A percentile compares a stretch with the other conserved stretches of the same genome.
Conservation (phyloP, 2,329 filamentous ascomycete species). For the Fusarium lyarnte region DNA sequence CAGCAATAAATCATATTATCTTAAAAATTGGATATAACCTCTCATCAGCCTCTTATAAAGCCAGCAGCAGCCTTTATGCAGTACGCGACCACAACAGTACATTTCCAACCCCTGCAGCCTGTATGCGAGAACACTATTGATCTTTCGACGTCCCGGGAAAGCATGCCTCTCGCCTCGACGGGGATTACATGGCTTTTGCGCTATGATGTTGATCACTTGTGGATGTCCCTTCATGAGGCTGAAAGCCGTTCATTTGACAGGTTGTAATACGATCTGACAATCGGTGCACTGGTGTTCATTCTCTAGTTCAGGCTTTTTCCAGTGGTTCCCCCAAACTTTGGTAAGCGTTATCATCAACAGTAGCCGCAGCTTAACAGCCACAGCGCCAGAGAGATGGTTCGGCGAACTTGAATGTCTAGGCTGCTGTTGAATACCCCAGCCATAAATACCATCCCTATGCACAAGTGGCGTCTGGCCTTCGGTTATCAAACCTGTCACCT, state of each 20-base stretch:
- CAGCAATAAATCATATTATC: too few species aligned
- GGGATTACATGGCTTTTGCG: constrained; percentile 1
- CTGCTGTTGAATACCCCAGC: neutral
- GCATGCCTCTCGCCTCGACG: neutral
- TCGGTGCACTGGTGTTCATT: neutral
- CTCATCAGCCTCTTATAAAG: too few species aligned
- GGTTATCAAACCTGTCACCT: constrained; percentile 32
- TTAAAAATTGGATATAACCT: too few species aligned
- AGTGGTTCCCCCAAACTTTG: neutral
- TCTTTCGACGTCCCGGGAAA: neutral
- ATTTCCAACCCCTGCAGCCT: too few species aligned
- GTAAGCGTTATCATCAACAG: neutral
- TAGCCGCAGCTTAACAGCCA: neutral
- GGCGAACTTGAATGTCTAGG: constrained; percentile 9
- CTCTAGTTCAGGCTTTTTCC: neutral
- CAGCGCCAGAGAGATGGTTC: neutral
- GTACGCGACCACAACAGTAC: too few species aligned
- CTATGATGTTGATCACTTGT: neutral
- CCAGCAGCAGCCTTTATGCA: too few species aligned
- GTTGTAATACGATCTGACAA: neutral
- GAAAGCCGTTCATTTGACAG: neutral
- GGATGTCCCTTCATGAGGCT: neutral
- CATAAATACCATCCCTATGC: neutral
- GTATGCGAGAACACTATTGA: neutral
- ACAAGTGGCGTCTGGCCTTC: constrained; percentile 37